Conservation (phyloP, 306 rosid species). For the Clitoria ternatea region DNA sequence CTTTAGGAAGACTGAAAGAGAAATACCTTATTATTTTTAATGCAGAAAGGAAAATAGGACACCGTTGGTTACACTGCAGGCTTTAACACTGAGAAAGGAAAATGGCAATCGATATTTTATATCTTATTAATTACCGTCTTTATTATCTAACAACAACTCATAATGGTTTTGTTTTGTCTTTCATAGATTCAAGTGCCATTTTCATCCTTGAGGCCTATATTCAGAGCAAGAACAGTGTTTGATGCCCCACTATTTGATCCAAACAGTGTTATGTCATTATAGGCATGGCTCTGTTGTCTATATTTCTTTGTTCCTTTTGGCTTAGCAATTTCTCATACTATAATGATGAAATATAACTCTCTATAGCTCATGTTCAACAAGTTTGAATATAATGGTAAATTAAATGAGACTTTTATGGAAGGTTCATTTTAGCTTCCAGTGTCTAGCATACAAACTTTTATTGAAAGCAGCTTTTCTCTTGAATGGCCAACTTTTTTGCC, state of each 20-base stretch:
- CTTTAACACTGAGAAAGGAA: conserved; percentile 67
- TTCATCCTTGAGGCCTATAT: conserved; percentile 81
- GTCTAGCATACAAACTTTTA: conserved; percentile 66
- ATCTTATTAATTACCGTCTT: background rate
- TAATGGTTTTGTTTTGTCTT: conserved; percentile 23
- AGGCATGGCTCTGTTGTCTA: conserved; percentile 55
- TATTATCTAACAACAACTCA: background rate
- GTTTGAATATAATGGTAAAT: conserved; percentile 88
- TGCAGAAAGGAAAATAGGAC: conserved; percentile 46
- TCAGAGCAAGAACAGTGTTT: conserved; percentile 71
- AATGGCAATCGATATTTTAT: conserved; percentile 83
- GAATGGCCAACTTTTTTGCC: no score
- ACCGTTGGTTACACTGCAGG: conserved; percentile 77
- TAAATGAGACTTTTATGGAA: conserved; percentile 76
- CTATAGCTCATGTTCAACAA: conserved; percentile 97
- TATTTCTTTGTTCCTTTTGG: conserved; percentile 23
- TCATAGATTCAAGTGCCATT: conserved; percentile 67
- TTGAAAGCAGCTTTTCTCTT: no score
- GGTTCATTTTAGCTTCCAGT: conserved; percentile 83
- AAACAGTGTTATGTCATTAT: conserved; percentile 57
- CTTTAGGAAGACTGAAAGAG: background rate
- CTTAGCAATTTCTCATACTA: conserved; percentile 16
- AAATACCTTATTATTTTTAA: background rate
- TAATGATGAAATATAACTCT: conserved; percentile 23
- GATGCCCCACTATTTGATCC: conserved; percentile 89